Conservation (phyloP, 306 rosid species). For the Adenanthera pavonina region DNA sequence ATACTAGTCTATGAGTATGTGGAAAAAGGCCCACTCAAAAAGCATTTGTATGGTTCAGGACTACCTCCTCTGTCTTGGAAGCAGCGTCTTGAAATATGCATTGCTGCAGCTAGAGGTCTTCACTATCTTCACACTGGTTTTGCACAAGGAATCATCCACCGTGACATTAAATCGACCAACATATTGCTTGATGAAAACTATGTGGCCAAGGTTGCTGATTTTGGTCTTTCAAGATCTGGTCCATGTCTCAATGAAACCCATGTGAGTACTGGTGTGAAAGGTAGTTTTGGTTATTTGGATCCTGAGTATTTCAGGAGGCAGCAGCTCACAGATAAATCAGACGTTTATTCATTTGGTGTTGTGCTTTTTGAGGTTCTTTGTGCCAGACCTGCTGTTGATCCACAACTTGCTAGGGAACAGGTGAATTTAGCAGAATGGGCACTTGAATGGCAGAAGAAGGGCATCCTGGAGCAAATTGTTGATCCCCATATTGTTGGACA, state of each 20-base stretch:
- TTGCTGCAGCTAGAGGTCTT: constrained; percentile 94
- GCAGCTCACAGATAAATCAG: constrained; percentile 95
- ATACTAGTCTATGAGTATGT: constrained; percentile 91
- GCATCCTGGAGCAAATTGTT: constrained; percentile 74
- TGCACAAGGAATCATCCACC: constrained; percentile 96
- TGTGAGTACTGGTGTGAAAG: constrained; percentile 95
- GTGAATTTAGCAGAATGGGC: constrained; percentile 98
- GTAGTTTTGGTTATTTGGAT: constrained; percentile 95
- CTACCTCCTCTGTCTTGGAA: constrained; percentile 76
- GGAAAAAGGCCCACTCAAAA: constrained; percentile 88
- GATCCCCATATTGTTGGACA: constrained; percentile 74
- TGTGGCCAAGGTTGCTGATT: constrained; percentile 97
- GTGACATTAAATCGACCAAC: constrained; percentile 95
- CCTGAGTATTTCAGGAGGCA: constrained; percentile 97
- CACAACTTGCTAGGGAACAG: constrained; percentile 78
- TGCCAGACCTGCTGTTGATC: constrained; percentile 95
- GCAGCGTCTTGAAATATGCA: constrained; percentile 94
- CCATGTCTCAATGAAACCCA: constrained; percentile 92
- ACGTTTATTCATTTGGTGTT: constrained; percentile 95
- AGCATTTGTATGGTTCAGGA: constrained; percentile 71
- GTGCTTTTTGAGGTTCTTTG: constrained; percentile 95
- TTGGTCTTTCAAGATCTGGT: constrained; percentile 96
- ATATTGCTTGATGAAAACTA: constrained; percentile 84
- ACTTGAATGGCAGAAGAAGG: constrained; percentile 80
- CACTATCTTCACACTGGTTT: constrained; percentile 99